Evolutionary conservation across 352 stramenopile species (phyloP), one percentile per base, ranked within the genome.

Genomic region (Phytophthora tubulina): DNA sequence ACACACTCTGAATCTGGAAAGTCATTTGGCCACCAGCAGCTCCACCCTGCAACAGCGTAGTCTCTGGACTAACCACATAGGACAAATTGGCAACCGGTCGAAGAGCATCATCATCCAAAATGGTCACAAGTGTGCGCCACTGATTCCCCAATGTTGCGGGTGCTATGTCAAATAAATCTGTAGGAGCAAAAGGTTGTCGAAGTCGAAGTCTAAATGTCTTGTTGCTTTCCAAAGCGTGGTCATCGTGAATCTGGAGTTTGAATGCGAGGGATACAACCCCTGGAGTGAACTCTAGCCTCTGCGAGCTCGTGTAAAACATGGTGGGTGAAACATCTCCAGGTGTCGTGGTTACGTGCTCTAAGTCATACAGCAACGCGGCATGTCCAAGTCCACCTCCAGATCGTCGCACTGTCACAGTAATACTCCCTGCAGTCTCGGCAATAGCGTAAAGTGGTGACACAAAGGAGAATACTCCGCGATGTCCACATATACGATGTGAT

Each of bases 221-320:
- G 57, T 96, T 72, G 6, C 49, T 72, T 32, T 97, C 87, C 3
- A 86, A 60, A 33, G 87, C 45, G 33, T 89, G 85, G 60, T 99
- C 92, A 61, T 98, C 94, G 66, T 98, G 92, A 60, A 99, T 97
- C 17, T 92, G 95, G 27, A 99, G 61, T 31, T 93, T 69, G 75
- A 98, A 98, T 33, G 87, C 88, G 39, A 97, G 81, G 30, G 90
- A 80, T 15, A 98, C 80, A 21, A 97, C 82, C 5, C 90, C 93
- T 14, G 83, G 78, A 0, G 64, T 67, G 63, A 99, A 98, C 33
- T 84, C 70, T 7, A 99, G 70, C 36, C 72, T 81, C 72, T 92
- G 88, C 31, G 77, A 84, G 49, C 78, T 86, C 13, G 95, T 98
- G 70, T 98, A 98, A 61, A 88, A 88, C 31, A 92, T 89, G 0